phyloP scores from a whole-genome alignment of 352 stramenopile genomes.

The Phytophthora citricola region DNA sequence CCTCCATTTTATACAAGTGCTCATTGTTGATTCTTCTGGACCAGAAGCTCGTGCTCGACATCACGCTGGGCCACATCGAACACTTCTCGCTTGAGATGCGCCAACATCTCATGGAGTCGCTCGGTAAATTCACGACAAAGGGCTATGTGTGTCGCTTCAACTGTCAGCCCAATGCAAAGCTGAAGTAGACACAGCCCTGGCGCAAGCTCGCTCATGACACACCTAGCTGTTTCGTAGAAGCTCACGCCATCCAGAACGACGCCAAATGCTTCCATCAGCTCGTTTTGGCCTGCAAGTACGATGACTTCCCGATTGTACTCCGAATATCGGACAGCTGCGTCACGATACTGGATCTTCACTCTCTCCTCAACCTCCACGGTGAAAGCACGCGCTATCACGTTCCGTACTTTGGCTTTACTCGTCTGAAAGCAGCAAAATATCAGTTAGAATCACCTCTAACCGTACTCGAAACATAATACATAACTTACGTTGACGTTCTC shows the following conservation, averaged over 20 bases:
- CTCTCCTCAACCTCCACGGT: constrained; percentile 3
- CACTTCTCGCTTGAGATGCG: constrained; percentile 3
- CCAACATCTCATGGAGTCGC: constrained; percentile 8
- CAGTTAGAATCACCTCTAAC: neutral
- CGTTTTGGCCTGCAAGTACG: neutral
- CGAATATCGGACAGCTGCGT: constrained; percentile 1
- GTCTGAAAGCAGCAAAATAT: neutral
- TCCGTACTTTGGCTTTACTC: neutral
- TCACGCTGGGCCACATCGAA: constrained; percentile 2
- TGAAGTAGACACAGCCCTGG: constrained; percentile 2
- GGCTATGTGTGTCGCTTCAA: neutral
- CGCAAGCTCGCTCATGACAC: constrained; percentile 2
- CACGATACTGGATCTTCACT: constrained; percentile 9
- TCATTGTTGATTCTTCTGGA: neutral
- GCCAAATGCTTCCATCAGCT: constrained; percentile 3
- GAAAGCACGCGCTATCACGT: constrained; percentile 2
- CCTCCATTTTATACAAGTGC: too few species aligned
- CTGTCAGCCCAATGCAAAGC: constrained; percentile 4
- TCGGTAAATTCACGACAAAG: neutral
- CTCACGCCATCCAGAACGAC: neutral
- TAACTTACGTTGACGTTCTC: neutral
- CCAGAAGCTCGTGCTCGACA: constrained; percentile 3
- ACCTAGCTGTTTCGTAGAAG: constrained; percentile 6
- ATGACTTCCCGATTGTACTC: constrained; percentile 9
- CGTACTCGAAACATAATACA: neutral